Evolutionary conservation across 2,329 filamentous ascomycete species (phyloP).

Genomic region (Trichoderma afroharzianum): DNA sequence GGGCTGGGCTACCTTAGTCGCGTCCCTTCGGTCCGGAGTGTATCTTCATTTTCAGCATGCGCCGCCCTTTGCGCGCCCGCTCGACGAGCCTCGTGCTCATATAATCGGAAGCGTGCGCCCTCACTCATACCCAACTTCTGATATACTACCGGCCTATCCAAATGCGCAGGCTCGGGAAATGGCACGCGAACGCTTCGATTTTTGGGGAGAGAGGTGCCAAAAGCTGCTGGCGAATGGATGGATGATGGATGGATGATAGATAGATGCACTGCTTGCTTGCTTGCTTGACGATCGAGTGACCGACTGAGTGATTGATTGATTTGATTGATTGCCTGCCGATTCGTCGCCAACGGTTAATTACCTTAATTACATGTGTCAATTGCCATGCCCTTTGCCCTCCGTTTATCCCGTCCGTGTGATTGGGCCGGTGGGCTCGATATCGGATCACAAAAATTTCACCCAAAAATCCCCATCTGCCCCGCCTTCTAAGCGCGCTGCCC

Average conservation of each 20-base stretch:
- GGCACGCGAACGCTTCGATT: constrained; percentile 5
- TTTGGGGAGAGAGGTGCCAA: constrained; percentile 4
- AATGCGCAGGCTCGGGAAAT: background rate
- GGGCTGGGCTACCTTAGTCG: background rate
- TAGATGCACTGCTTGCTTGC: background rate
- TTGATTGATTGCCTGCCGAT: background rate
- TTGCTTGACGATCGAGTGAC: background rate
- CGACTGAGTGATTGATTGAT: background rate
- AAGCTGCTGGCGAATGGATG: background rate
- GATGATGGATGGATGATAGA: background rate
- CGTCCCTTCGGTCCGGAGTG: background rate
- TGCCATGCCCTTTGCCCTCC: constrained; percentile 1
- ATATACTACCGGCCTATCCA: background rate
- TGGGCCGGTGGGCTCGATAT: background rate
- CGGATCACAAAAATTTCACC: constrained; percentile 2
- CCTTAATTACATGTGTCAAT: background rate
- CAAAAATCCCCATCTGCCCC: background rate
- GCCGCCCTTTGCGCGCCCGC: constrained; percentile 7
- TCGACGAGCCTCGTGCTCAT: constrained; percentile 1
- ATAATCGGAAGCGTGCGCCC: background rate
- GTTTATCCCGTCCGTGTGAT: background rate
- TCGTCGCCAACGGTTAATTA: background rate
- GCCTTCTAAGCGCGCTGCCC: constrained; percentile 10
- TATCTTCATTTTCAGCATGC: background rate
- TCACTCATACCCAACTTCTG: background rate